These are phyloP conservation scores for Salvia hispanica DNA, from an alignment of 257 asterid species.

Conservation along the genomic window DNA sequence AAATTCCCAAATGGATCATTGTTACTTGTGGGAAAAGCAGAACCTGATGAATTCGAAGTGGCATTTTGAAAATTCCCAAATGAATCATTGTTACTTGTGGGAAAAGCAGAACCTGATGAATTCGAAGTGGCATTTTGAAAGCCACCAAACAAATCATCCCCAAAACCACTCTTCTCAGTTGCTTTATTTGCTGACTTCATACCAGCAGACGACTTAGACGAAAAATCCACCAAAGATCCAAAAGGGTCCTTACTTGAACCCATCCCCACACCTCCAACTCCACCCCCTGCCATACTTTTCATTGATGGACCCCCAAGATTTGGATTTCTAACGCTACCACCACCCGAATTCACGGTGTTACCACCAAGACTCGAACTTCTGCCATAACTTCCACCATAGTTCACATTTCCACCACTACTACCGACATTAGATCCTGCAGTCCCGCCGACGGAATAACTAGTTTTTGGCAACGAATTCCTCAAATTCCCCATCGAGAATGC, in stretches of 20 bases:
- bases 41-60: slow-evolving; percentile 12
- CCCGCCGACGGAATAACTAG: slow-evolving; percentile 41
- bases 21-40: neutral
- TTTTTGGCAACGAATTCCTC: slow-evolving; percentile 74
- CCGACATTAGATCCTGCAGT: slow-evolving; percentile 46
- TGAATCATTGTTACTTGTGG: slow-evolving; percentile 2
- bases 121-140: slow-evolving; percentile 18
- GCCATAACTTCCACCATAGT: slow-evolving; percentile 33
- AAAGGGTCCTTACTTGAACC: slow-evolving; percentile 71
- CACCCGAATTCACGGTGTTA: slow-evolving; percentile 50
- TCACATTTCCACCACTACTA: slow-evolving; percentile 45
- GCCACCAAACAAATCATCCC: slow-evolving; percentile 34
- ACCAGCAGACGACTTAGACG: slow-evolving; percentile 48
- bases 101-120: slow-evolving; percentile 10
- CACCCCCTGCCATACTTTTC: slow-evolving; percentile 61
- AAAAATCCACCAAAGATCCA: slow-evolving; percentile 76
- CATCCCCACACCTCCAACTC: slow-evolving; percentile 48
- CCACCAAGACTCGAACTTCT: slow-evolving; percentile 36
- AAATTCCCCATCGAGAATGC: slow-evolving; percentile 64
- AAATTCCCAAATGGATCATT: slow-evolving; percentile 50
- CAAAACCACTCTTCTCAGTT: slow-evolving; percentile 41
- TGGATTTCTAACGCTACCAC: slow-evolving; percentile 39
- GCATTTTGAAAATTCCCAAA: slow-evolving; percentile 55
- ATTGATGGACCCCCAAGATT: slow-evolving; percentile 56
- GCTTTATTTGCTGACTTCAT: slow-evolving; percentile 49